A percentile compares a stretch with the other conserved stretches of the same genome.
Evolutionary conservation across 1,284 basidiomycete genomes (phyloP).

Genomic region (Ustilago cynodontis): DNA sequence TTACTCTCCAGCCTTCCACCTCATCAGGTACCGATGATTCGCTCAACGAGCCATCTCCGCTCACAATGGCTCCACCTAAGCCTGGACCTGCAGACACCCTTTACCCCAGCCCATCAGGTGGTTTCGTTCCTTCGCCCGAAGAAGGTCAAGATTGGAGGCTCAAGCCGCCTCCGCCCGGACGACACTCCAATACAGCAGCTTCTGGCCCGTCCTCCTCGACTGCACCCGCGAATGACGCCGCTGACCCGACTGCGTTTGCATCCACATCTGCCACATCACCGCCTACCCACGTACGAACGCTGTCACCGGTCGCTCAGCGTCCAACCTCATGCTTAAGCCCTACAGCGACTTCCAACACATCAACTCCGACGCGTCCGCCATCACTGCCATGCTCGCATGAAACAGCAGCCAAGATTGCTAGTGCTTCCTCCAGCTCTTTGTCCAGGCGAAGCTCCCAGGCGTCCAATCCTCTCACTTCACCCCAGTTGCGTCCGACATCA

Average conservation of each 20-base stretch:
- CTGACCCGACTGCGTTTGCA: neutral
- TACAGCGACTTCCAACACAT: slow-evolving; percentile 13
- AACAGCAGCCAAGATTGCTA: slow-evolving; percentile 50
- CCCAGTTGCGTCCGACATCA: slow-evolving; percentile 31
- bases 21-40: slow-evolving; percentile 13
- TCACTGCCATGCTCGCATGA: slow-evolving; percentile 42
- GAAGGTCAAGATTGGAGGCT: slow-evolving; percentile 59
- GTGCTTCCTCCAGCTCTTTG: slow-evolving; percentile 29
- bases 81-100: slow-evolving; percentile 52
- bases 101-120: slow-evolving; percentile 56
- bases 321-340: slow-evolving; percentile 17
- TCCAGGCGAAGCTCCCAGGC: slow-evolving; percentile 46
- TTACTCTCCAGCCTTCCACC: slow-evolving; percentile 23
- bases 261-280: slow-evolving; percentile 11
- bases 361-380: slow-evolving; percentile 41
- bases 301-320: slow-evolving; percentile 17
- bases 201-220: slow-evolving; percentile 2
- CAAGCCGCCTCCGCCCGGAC: slow-evolving; percentile 50
- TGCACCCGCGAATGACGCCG: neutral
- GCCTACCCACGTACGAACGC: slow-evolving; percentile 6
- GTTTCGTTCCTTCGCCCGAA: slow-evolving; percentile 56
- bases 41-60: slow-evolving; percentile 23
- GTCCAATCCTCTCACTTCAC: slow-evolving; percentile 29
- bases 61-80: slow-evolving; percentile 52
- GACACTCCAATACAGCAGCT: slow-evolving; percentile 11